Evolutionary conservation across 768 basidiomycete species (phyloP).

Genomic region (Phanerodontia chrysosporium): DNA sequence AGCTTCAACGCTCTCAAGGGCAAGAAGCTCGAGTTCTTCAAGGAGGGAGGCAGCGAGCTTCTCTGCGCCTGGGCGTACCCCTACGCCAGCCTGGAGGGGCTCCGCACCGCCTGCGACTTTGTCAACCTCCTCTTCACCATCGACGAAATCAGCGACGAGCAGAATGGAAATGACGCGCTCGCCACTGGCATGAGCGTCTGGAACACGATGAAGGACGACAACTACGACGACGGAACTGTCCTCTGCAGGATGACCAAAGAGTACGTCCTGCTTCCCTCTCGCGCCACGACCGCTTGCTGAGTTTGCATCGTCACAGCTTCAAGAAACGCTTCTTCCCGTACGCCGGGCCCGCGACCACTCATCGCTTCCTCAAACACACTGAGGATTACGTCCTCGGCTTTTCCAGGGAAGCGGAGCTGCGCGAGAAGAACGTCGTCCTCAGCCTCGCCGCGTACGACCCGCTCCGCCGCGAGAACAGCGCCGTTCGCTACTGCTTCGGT

Average conservation of each 20-base stretch:
- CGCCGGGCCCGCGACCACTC: slow-evolving; percentile 43
- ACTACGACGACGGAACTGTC: slow-evolving; percentile 52
- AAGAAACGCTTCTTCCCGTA: slow-evolving; percentile 38
- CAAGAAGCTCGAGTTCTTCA: slow-evolving; percentile 60
- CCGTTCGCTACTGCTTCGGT: slow-evolving; percentile 58
- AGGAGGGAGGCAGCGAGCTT: slow-evolving; percentile 56
- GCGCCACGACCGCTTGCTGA: background rate
- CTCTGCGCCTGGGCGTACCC: slow-evolving; percentile 59
- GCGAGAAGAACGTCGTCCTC: slow-evolving; percentile 52
- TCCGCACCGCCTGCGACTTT: slow-evolving; percentile 60
- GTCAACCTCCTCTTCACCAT: slow-evolving; percentile 63
- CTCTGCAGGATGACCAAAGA: slow-evolving; percentile 59
- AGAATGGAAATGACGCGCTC: slow-evolving; percentile 50
- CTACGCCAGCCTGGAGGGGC: slow-evolving; percentile 51
- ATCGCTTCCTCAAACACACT: slow-evolving; percentile 49
- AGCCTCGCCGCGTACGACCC: slow-evolving; percentile 47
- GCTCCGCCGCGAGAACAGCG: slow-evolving; percentile 68
- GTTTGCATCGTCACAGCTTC: slow-evolving; percentile 37
- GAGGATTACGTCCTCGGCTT: slow-evolving; percentile 56
- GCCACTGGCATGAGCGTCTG: slow-evolving; percentile 49
- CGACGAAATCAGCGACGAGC: slow-evolving; percentile 68
- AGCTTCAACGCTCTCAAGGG: slow-evolving; percentile 55
- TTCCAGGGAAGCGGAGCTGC: slow-evolving; percentile 56
- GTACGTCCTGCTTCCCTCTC: slow-evolving; percentile 36
- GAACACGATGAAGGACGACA: slow-evolving; percentile 46